A percentile compares a stretch with the other conserved stretches of the same genome.
Evolutionary conservation across 306 rosid species (phyloP).

Genomic region (Vigna reflexopilosa): DNA sequence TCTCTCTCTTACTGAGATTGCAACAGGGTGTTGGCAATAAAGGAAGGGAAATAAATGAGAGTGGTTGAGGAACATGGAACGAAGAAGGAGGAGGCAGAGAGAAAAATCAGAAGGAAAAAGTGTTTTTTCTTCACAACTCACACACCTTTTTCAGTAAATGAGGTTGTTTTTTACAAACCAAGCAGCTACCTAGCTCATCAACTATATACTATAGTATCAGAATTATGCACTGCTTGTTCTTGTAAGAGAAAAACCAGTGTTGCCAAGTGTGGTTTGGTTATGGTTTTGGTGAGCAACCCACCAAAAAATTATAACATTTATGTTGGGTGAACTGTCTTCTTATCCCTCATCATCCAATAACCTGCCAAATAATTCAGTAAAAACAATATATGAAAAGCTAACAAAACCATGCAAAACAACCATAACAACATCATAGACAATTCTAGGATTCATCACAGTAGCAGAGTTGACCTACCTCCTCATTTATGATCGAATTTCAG

Average conservation of each 20-base stretch:
- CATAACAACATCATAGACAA: conserved; percentile 25
- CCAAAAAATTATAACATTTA: conserved; percentile 58
- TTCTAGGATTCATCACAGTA: conserved; percentile 55
- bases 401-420: conserved; percentile 16
- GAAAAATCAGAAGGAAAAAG: neutral
- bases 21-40: conserved; percentile 58
- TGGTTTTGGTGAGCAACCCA: conserved; percentile 72
- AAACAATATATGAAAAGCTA: neutral
- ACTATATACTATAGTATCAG: conserved; percentile 16
- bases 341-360: conserved; percentile 23
- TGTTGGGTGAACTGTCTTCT: conserved; percentile 47
- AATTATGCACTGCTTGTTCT: neutral
- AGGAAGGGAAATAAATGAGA: conserved; percentile 76
- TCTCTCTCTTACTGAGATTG: conserved; percentile 46
- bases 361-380: neutral
- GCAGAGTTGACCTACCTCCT: conserved; percentile 63
- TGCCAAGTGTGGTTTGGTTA: conserved; percentile 61
- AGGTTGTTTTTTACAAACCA: conserved; percentile 1
- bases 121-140: conserved; percentile 19
- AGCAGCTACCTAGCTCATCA: conserved; percentile 14
- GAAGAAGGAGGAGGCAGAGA: neutral
- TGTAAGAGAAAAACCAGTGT: conserved; percentile 13
- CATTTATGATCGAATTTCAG: conserved; percentile 50
- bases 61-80: conserved; percentile 79
- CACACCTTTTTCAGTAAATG: conserved; percentile 34